Evolutionary conservation across 108 stramenopile genomes (phyloP).

Genomic region (Schizochytrium sp.): DNA sequence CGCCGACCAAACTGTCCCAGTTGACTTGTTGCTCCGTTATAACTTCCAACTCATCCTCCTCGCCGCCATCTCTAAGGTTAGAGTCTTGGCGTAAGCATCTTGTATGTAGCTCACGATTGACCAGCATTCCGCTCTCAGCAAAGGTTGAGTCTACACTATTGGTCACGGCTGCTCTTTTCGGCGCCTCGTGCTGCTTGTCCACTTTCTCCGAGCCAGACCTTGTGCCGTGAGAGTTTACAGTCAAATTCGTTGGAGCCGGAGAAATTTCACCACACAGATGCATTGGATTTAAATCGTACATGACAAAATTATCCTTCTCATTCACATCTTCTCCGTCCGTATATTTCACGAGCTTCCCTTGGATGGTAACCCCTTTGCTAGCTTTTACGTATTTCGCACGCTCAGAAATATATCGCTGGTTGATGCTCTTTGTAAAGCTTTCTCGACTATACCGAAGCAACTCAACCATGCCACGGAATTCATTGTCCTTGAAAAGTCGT

Average conservation of each 20-base stretch:
- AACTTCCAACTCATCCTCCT: background rate
- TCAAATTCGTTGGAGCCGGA: constrained; percentile 1
- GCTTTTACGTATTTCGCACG: constrained; percentile 12
- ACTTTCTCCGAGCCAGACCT: background rate
- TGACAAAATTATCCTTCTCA: background rate
- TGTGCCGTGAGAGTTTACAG: background rate
- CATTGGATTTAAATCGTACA: background rate
- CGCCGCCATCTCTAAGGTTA: background rate
- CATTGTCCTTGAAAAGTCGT: constrained; percentile 35
- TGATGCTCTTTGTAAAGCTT: constrained; percentile 26
- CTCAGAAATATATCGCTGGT: constrained; percentile 29
- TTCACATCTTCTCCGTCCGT: background rate
- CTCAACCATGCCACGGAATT: constrained; percentile 54
- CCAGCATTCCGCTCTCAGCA: no score
- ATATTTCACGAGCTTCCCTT: background rate
- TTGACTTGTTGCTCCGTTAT: constrained; percentile 8
- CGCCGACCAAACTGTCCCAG: constrained; percentile 50
- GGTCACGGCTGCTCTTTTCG: background rate
- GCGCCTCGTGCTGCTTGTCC: background rate
- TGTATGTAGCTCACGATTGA: no score
- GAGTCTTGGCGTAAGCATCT: background rate
- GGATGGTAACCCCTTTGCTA: no score
- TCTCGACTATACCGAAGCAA: constrained; percentile 19
- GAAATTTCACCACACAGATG: background rate
- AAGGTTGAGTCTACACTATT: no score